Base-by-base conservation (phyloP, 75 land plant genomes). In the Ceratopteris richardii region DNA sequence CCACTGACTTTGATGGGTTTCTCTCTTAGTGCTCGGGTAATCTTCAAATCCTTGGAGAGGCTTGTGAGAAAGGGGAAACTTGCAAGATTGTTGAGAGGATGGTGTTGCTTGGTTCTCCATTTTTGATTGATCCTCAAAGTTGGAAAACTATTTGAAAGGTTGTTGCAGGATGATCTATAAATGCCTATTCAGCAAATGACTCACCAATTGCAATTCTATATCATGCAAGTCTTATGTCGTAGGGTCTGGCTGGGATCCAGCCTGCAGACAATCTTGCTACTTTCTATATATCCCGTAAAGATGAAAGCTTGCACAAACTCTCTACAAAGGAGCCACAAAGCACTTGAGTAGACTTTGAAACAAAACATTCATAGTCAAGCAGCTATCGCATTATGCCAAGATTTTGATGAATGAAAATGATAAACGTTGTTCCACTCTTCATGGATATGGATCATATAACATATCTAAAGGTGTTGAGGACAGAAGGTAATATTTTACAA, bases 191-290 rank as follows among this genome's bases (percentile, higher is more conserved):
- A 12, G 73, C 78, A 30, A 81, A 72, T 58, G 87, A 86, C 57
- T 85, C 87, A 91, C 78, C 63, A 14, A 81, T 90, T 56, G 91
- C 84, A 26, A 54, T 90, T 46, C 76, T 85, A 30, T 88, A 76
- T 56, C 94, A 90, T 74, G 85, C 94, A 24, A 94, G 98, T 51
- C 68, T 93, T 22, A 71, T 93, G 26, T 73, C 84, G 0, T 75
- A 86, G 77, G 98, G 98, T 51, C 63, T 93, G 65, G 98, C 98
- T 63, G 98, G 98, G 56, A 87, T 93, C 43, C 91, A 90, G 75
- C 78, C 87, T 3, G 77, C 90, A 41, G 73, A 86, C 23, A 59
- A 81, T 40, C 81, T 72, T 18, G 96, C n/a, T n/a, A n/a, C n/a
- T n/a, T n/a, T n/a, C n/a, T n/a, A n/a, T n/a, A n/a, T n/a, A n/a